Conservation (phyloP, 129 eudicot species). For the Saussurea involucrata region DNA sequence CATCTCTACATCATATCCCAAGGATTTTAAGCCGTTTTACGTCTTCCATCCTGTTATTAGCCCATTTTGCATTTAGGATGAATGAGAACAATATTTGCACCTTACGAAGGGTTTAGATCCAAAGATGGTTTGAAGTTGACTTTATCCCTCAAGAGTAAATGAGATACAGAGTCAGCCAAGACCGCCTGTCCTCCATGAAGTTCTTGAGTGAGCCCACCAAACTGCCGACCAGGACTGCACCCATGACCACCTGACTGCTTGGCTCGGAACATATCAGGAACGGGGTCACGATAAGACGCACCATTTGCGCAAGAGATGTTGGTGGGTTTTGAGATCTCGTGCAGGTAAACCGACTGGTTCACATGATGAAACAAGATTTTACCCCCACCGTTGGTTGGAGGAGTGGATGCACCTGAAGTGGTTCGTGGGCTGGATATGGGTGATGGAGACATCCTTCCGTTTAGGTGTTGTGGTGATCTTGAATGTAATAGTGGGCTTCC, state of each 20-base stretch:
- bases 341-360: slow-evolving; percentile 59
- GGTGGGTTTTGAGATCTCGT: slow-evolving; percentile 59
- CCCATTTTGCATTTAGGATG: slow-evolving; percentile 7
- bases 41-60: slow-evolving; percentile 14
- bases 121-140: slow-evolving; percentile 49
- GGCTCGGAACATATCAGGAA: slow-evolving; percentile 66
- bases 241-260: slow-evolving; percentile 50
- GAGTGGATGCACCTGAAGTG: slow-evolving; percentile 85
- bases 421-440: slow-evolving; percentile 91
- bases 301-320: slow-evolving; percentile 35
- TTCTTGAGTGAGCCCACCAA: slow-evolving; percentile 51
- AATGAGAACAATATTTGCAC: slow-evolving; percentile 15
- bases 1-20: slow-evolving; percentile 6
- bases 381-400: slow-evolving; percentile 53
- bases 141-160: slow-evolving; percentile 60
- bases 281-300: slow-evolving; percentile 54
- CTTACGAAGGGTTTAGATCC: slow-evolving; percentile 46
- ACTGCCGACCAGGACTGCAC: slow-evolving; percentile 40
- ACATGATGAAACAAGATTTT: slow-evolving; percentile 58
- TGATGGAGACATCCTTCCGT: slow-evolving; percentile 81
- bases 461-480: slow-evolving; percentile 80
- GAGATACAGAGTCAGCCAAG: slow-evolving; percentile 74
- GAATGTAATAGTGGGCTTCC: slow-evolving; percentile 88
- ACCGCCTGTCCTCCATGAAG: slow-evolving; percentile 49
- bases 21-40: slow-evolving; percentile 8